These are phyloP conservation scores for Corylus heterophylla DNA, from an alignment of 306 rosid genomes.

Conservation along the genomic window DNA sequence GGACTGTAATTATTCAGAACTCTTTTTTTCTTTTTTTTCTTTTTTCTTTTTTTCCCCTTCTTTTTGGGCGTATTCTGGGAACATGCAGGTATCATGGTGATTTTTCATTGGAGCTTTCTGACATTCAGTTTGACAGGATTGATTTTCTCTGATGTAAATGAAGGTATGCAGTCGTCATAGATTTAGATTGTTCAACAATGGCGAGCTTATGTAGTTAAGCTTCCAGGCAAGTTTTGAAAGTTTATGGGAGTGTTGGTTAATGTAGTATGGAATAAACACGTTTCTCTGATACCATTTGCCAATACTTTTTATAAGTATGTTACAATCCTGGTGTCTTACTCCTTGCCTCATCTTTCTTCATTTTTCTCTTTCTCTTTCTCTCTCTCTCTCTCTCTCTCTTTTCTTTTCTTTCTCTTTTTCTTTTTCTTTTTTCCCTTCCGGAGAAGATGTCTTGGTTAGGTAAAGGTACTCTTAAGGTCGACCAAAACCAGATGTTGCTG, in stretches of 20 bases:
- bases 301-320: slow-evolving; percentile 39
- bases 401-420: not conserved
- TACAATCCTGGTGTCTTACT: slow-evolving; percentile 55
- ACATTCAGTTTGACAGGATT: slow-evolving; percentile 68
- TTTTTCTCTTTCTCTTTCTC: not conserved
- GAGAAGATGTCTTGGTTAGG: slow-evolving; percentile 67
- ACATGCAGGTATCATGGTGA: slow-evolving; percentile 82
- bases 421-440: slow-evolving; percentile 21
- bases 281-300: slow-evolving; percentile 33
- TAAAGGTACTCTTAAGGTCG: slow-evolving; percentile 63
- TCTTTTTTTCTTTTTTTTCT: not conserved
- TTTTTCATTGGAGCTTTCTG: slow-evolving; percentile 73
- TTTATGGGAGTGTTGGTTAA: slow-evolving; percentile 37
- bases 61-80: slow-evolving; percentile 42
- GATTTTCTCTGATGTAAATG: slow-evolving; percentile 64
- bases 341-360: slow-evolving; percentile 37
- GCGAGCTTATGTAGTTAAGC: slow-evolving; percentile 46
- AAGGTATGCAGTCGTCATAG: slow-evolving; percentile 74
- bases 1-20: slow-evolving; percentile 47
- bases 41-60: not conserved
- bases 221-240: slow-evolving; percentile 38
- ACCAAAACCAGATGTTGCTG: slow-evolving; percentile 78
- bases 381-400: not conserved
- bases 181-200: slow-evolving; percentile 51
- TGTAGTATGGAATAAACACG: slow-evolving; percentile 32